Evolutionary conservation across 2,329 filamentous ascomycete genomes (phyloP).

Genomic region (Pezicula radicicola): DNA sequence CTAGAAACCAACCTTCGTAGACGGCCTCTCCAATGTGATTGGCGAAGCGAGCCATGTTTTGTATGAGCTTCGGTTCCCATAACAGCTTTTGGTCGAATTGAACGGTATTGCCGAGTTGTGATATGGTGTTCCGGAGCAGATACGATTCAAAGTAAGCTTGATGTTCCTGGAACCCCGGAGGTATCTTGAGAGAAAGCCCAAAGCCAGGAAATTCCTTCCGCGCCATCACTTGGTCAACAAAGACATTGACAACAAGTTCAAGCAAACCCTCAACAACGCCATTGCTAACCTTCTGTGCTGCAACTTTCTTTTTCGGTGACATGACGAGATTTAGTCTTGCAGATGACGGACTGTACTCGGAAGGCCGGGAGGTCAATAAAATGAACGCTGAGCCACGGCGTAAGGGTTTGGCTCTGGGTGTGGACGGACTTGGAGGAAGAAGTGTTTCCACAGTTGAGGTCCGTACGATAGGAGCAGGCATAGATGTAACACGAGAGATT

Average conservation of each 20-base stretch:
- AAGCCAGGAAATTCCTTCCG: slow-evolving; percentile 92
- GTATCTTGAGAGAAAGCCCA: slow-evolving; percentile 79
- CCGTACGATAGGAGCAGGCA: slow-evolving; percentile 66
- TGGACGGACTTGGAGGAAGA: slow-evolving; percentile 38
- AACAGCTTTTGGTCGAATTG: slow-evolving; percentile 70
- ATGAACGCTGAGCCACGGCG: slow-evolving; percentile 89
- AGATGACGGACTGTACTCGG: slow-evolving; percentile 53
- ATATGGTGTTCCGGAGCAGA: slow-evolving; percentile 71
- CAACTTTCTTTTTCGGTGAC: slow-evolving; percentile 52
- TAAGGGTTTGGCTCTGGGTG: slow-evolving; percentile 56
- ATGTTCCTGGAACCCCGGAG: slow-evolving; percentile 90
- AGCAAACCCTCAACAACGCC: slow-evolving; percentile 73
- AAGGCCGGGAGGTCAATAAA: slow-evolving; percentile 71
- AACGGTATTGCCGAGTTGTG: slow-evolving; percentile 66
- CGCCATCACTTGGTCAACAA: slow-evolving; percentile 79
- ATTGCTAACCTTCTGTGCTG: slow-evolving; percentile 55
- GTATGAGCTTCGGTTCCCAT: slow-evolving; percentile 78
- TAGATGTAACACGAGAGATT: slow-evolving; percentile 48
- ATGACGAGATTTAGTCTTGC: slow-evolving; percentile 62
- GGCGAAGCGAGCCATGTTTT: slow-evolving; percentile 80
- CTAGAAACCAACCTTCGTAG: slow-evolving; percentile 95
- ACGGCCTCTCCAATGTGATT: slow-evolving; percentile 83
- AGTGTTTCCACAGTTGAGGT: slow-evolving; percentile 60
- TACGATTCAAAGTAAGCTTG: slow-evolving; percentile 96
- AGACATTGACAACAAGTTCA: slow-evolving; percentile 75